These are phyloP conservation scores for Epicoccum sorghinum DNA, from an alignment of 2,329 filamentous ascomycete genomes.

Conservation along the genomic window DNA sequence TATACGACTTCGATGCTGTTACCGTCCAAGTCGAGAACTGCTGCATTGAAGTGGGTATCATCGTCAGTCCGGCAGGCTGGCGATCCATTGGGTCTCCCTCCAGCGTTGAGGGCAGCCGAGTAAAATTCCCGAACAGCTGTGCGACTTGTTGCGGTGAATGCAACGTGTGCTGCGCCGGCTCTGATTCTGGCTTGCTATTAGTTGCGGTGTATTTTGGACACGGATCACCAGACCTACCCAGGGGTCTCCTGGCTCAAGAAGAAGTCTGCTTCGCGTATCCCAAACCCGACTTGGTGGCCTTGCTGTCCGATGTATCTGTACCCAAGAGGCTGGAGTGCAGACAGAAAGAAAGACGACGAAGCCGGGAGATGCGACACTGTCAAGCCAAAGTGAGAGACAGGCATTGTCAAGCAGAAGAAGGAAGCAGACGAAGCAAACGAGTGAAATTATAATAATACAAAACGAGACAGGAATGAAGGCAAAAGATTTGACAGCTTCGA, in stretches of 20 bases:
- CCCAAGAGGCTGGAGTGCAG: constrained; percentile 77
- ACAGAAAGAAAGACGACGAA: constrained; percentile 83
- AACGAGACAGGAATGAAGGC: constrained; percentile 8
- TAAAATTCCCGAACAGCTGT: constrained; percentile 75
- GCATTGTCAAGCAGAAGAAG: constrained; percentile 52
- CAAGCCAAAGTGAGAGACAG: constrained; percentile 66
- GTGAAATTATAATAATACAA: constrained; percentile 24
- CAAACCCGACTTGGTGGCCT: constrained; percentile 67
- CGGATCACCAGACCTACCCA: constrained; percentile 52
- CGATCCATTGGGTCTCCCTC: constrained; percentile 63
- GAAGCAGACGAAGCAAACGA: background rate
- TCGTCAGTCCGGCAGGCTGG: constrained; percentile 60
- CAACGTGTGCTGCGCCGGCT: constrained; percentile 64
- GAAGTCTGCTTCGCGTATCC: constrained; percentile 66
- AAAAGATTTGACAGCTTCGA: constrained; percentile 15
- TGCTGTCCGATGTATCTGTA: constrained; percentile 72
- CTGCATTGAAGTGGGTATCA: constrained; percentile 65
- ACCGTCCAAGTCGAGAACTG: constrained; percentile 77
- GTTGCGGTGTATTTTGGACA: constrained; percentile 25
- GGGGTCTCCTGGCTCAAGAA: constrained; percentile 67
- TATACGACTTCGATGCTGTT: constrained; percentile 83
- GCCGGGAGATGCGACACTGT: constrained; percentile 79
- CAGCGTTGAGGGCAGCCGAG: constrained; percentile 69
- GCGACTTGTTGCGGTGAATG: constrained; percentile 71
- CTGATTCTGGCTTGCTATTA: constrained; percentile 47